These are phyloP conservation scores for Candida silvatica DNA, from an alignment of 805 yeast species.

Conservation along the genomic window DNA sequence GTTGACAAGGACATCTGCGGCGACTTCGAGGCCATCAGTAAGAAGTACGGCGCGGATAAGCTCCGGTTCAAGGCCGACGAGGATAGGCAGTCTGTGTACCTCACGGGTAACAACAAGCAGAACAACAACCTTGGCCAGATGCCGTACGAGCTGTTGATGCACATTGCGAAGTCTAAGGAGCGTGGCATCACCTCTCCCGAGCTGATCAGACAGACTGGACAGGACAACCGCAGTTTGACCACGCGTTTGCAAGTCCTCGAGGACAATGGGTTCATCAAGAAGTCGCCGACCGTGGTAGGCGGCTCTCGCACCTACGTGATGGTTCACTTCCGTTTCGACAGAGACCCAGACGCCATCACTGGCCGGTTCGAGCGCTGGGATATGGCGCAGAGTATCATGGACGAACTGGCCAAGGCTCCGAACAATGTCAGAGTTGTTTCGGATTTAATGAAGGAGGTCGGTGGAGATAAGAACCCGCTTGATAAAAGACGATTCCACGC, in stretches of 20 bases:
- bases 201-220: slow-evolving; percentile 47
- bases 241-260: slow-evolving; percentile 49
- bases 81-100: slow-evolving; percentile 46
- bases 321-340: slow-evolving; percentile 37
- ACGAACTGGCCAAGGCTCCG: slow-evolving; percentile 47
- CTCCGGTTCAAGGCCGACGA: slow-evolving; percentile 32
- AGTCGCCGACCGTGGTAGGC: slow-evolving; percentile 26
- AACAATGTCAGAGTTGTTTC: slow-evolving; percentile 49
- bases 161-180: slow-evolving; percentile 48
- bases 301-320: slow-evolving; percentile 48
- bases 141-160: slow-evolving; percentile 47
- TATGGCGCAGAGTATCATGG: slow-evolving; percentile 29
- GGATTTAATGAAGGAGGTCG: slow-evolving; percentile 54
- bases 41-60: slow-evolving; percentile 6
- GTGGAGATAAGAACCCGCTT: slow-evolving; percentile 31
- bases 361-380: slow-evolving; percentile 13
- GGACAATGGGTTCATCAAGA: slow-evolving; percentile 38
- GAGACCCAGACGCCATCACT: not conserved
- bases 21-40: slow-evolving; percentile 4
- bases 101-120: slow-evolving; percentile 47
- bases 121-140: slow-evolving; percentile 45
- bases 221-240: slow-evolving; percentile 65
- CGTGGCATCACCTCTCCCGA: slow-evolving; percentile 54
- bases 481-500: slow-evolving; percentile 30
- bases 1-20: slow-evolving; percentile 7